Evolutionary conservation across 2,329 filamentous ascomycete species (phyloP).

Genomic region (Trichoderma sp.): DNA sequence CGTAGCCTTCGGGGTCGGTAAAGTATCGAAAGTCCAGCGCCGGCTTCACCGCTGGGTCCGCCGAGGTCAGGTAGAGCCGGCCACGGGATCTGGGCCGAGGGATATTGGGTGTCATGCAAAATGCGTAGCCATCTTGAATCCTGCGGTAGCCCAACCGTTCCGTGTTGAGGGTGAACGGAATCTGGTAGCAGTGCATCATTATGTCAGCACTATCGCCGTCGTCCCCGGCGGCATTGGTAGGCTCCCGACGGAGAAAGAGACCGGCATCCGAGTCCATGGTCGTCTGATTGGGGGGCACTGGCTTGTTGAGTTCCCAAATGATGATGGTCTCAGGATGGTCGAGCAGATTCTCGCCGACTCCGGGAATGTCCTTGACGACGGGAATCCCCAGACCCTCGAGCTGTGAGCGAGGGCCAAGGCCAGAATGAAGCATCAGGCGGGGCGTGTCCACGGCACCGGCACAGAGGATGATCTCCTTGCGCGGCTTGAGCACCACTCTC

Average conservation of each 20-base stretch:
- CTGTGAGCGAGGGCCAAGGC: slow-evolving; percentile 58
- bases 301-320: slow-evolving; percentile 77
- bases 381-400: slow-evolving; percentile 56
- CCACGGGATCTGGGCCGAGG: slow-evolving; percentile 79
- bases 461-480: slow-evolving; percentile 75
- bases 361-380: slow-evolving; percentile 59
- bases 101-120: slow-evolving; percentile 94
- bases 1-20: slow-evolving; percentile 82
- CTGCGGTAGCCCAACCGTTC: slow-evolving; percentile 70
- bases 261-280: slow-evolving; percentile 91
- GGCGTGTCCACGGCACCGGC: slow-evolving; percentile 83
- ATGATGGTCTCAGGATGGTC: slow-evolving; percentile 64
- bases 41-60: slow-evolving; percentile 75
- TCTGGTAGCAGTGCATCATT: slow-evolving; percentile 98
- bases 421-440: slow-evolving; percentile 62
- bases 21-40: slow-evolving; percentile 89
- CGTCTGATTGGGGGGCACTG: slow-evolving; percentile 75
- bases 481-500: slow-evolving; percentile 61
- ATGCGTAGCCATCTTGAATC: slow-evolving; percentile 71
- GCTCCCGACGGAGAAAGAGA: slow-evolving; percentile 81
- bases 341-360: slow-evolving; percentile 63
- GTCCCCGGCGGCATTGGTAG: slow-evolving; percentile 63
- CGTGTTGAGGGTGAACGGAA: slow-evolving; percentile 88
- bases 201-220: slow-evolving; percentile 80
- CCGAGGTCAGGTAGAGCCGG: slow-evolving; percentile 73